These are phyloP conservation scores for Hypoxylon sp. DNA, from an alignment of 2,329 filamentous ascomycete species.

Conservation along the genomic window DNA sequence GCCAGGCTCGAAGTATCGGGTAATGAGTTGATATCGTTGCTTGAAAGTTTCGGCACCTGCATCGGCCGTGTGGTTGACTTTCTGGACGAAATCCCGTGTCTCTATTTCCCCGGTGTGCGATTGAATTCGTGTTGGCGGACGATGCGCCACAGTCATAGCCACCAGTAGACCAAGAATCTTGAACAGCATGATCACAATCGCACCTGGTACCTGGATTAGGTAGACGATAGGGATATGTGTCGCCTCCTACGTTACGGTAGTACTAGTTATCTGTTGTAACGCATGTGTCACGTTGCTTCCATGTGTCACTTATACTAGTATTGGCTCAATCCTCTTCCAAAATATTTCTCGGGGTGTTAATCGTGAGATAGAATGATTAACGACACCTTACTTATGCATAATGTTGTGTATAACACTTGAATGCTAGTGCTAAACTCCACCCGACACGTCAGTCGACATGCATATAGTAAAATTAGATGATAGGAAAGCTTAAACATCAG, in stretches of 20 bases:
- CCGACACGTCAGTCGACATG: not conserved
- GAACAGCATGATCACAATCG: slow-evolving; percentile 19
- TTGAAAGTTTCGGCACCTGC: slow-evolving; percentile 35
- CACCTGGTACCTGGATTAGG: not conserved
- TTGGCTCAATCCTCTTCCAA: not conserved
- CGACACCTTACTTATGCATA: not conserved
- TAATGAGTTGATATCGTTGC: slow-evolving; percentile 42
- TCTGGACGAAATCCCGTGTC: slow-evolving; percentile 40
- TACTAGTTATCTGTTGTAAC: not conserved
- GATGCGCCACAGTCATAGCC: slow-evolving; percentile 18
- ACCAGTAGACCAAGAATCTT: slow-evolving; percentile 14
- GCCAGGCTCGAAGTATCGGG: slow-evolving; percentile 41
- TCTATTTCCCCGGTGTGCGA: slow-evolving; percentile 30
- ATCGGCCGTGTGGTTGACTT: slow-evolving; percentile 35
- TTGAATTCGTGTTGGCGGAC: slow-evolving; percentile 23
- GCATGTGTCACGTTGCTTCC: not conserved
- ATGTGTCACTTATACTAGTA: not conserved
- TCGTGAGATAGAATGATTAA: not conserved
- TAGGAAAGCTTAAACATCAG: slow-evolving; percentile 29
- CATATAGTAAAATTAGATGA: slow-evolving; percentile 23
- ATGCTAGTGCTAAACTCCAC: not conserved
- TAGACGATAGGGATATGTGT: not conserved
- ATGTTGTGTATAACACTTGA: not conserved
- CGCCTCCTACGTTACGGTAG: not conserved
- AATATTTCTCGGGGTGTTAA: not conserved